Evolutionary conservation across 495 filamentous ascomycete species (phyloP), one percentile per base, ranked within the genome.

Genomic region (Chaetomium fimeti): DNA sequence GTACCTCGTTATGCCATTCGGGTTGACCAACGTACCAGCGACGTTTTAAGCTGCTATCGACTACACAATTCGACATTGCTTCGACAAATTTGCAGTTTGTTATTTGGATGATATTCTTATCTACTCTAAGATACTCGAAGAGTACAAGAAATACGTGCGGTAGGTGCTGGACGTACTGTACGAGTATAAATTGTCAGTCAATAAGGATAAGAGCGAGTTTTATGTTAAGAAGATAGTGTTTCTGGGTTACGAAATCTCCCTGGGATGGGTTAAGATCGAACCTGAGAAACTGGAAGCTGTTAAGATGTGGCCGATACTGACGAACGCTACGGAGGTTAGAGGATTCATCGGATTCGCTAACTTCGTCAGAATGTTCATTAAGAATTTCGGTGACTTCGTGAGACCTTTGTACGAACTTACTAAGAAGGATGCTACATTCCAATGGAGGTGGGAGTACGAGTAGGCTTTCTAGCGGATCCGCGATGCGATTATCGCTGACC

Each of bases 1-100:
- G 49, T 65, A 65, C 57, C n/a, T 47, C 5, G 29, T 65, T 38
- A 60, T 65, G 24, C 40, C 25, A 0, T 47, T 61, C 9, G 49
- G 62, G 15, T 20, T 54, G 3, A 54, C 7, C 1, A 54, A 54
- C 5, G 5, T 32, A n/a, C 51, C n/a, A n/a, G 13, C 13, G 5
- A 54, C n/a, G 0, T 36, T 29, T 15, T 54, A 54, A 8, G 1
- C 12, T 2, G 28, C 45, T 2, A 28, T 65, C 12, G 18, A 65
- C 24, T 49, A 65, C 28, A 40, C 22, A 1, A 54, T 65, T 5
- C 16, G 16, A 20, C 6, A 8, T 22, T 38, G 16, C 47, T 11
- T 65, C 1, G 57, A 65, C 20, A 29, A 61, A 13, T 60, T 55
- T 20, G 7, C 24, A 32, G 40, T 65, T 12, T 54, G 29, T 54